phyloP scores from a whole-genome alignment of 345 rosid genomes.

The Passiflora organensis region DNA sequence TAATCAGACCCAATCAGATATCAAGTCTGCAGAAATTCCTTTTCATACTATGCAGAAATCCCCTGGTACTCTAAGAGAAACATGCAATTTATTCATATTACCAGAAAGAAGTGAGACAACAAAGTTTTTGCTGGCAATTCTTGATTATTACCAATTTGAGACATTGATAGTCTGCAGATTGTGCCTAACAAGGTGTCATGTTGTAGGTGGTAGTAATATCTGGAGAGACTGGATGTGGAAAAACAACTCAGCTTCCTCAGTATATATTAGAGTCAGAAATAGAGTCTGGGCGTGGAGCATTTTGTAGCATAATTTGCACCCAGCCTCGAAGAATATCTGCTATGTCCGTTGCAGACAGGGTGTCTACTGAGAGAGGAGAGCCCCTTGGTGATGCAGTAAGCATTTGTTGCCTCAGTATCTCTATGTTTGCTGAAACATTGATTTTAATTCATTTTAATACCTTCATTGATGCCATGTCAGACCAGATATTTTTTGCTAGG shows the following conservation, averaged over 20 bases:
- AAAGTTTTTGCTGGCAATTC: not conserved
- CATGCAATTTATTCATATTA: too few relatives aligned
- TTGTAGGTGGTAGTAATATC: constrained; percentile 86
- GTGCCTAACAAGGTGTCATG: constrained; percentile 4
- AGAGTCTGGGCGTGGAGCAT: constrained; percentile 98
- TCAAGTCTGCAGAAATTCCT: too few relatives aligned
- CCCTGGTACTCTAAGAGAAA: too few relatives aligned
- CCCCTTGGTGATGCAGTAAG: constrained; percentile 96
- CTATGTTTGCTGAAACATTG: not conserved
- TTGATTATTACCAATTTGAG: not conserved
- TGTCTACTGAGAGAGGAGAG: constrained; percentile 93
- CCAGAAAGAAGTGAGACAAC: too few relatives aligned
- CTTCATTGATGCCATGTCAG: constrained; percentile 43
- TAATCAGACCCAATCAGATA: too few relatives aligned
- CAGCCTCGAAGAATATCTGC: constrained; percentile 99
- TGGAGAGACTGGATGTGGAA: constrained; percentile 99
- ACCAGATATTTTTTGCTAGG: constrained; percentile 24
- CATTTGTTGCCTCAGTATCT: constrained; percentile 15
- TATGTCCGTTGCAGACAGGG: constrained; percentile 95
- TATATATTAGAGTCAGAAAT: constrained; percentile 92
- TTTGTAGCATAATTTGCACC: constrained; percentile 92
- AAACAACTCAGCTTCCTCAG: constrained; percentile 99
- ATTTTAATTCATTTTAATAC: constrained; percentile 12
- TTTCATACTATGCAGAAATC: too few relatives aligned
- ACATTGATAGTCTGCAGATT: not conserved